Base-by-base conservation (phyloP, 2,329 filamentous ascomycete species). In the Chaetomiaceae sp. region DNA sequence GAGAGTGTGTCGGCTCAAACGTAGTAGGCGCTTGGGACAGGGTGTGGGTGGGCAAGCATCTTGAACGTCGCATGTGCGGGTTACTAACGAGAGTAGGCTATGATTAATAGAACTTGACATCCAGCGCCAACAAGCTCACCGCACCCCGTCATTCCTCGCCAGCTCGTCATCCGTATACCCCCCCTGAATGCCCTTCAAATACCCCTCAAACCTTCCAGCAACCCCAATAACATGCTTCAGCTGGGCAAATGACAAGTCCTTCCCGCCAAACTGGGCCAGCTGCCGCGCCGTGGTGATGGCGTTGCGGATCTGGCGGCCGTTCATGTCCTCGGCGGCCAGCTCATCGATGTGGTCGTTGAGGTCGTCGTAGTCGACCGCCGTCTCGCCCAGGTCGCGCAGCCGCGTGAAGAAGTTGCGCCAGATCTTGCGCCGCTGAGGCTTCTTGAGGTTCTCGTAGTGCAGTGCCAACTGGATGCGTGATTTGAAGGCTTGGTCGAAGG, bases 231-330 rank as follows among this genome's bases (percentile, higher is more conserved):
- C 31, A 5, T 34, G 7, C 33, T 35, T 3, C 21, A 27, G 20
- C 5, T 6, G 25, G 25, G 25, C 25, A 27, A 6, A 27, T 12
- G 6, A 12, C 25, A 27, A 27, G 25, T 5, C 12, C 6, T 5
- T 27, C 12, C 12, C 12, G 6, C 25, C 9, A 17, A 37, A 45
- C 4, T 19, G 9, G 3, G 33, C 20, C 3, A 46, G n/a, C 34
- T 46, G 34, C 10, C 44, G 21, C 16, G 44, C 44, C 3, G 34
- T 31, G 5, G 21, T 30, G 4, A 46, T 7, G 34, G 14, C 44
- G 16, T 46, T 46, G n/a, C 44, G 34, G 33, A 46, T 46, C 33
- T 38, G 21, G 10, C 44, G 44, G 4, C 44, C 44, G 12, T 46
- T 46, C 23, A 46, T 38, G 3, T 39, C 44, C 3, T 30, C 3